phyloP scores from a whole-genome alignment of 768 basidiomycete genomes.

The Multifurca ochricompacta region DNA sequence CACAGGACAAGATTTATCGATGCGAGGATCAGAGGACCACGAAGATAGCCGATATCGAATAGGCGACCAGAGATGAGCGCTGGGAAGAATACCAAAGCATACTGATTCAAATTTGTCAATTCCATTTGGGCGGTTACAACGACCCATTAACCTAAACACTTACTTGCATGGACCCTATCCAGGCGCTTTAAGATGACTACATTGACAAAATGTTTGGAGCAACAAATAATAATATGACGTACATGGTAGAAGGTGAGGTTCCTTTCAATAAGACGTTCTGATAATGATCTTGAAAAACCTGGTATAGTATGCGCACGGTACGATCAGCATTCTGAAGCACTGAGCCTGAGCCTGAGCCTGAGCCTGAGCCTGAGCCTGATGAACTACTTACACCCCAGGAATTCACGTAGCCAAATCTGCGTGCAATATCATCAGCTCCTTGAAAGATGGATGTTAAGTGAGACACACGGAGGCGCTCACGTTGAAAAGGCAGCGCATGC shows the following conservation, averaged over 20 bases:
- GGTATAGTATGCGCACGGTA: neutral
- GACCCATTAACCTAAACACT: neutral
- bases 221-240: slow-evolving; percentile 6
- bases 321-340: neutral
- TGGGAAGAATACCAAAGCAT: slow-evolving; percentile 54
- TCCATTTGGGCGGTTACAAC: neutral
- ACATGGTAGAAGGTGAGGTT: slow-evolving; percentile 60
- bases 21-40: slow-evolving; percentile 38
- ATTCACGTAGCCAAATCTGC: slow-evolving; percentile 61
- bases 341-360: neutral
- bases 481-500: slow-evolving; percentile 37
- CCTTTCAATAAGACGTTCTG: slow-evolving; percentile 41
- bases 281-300: slow-evolving; percentile 74
- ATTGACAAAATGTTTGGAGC: neutral
- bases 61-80: slow-evolving; percentile 57
- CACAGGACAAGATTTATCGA: slow-evolving; percentile 44
- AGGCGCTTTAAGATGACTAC: slow-evolving; percentile 40
- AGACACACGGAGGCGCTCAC: slow-evolving; percentile 23
- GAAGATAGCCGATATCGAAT: slow-evolving; percentile 68
- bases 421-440: neutral
- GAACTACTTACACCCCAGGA: slow-evolving; percentile 59
- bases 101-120: slow-evolving; percentile 32
- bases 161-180: slow-evolving; percentile 76
- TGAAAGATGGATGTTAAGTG: neutral
- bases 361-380: neutral